These are phyloP conservation scores for Mucor circinelloides DNA, from an alignment of 371 early-diverging fungal species.

Conservation along the genomic window DNA sequence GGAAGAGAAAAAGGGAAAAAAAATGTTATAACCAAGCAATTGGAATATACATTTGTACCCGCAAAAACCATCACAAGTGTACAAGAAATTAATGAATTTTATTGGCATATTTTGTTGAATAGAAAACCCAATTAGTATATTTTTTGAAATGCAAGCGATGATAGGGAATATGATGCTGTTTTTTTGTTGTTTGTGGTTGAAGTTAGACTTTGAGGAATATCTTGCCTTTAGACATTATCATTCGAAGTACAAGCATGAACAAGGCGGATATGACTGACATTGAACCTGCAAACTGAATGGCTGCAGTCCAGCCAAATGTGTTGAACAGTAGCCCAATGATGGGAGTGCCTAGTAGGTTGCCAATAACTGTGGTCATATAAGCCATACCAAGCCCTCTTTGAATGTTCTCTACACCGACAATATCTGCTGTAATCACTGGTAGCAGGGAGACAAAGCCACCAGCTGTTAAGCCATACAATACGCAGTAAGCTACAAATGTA, in stretches of 20 bases:
- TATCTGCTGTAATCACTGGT: slow-evolving; percentile 52
- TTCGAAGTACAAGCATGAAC: slow-evolving; percentile 22
- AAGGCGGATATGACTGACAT: slow-evolving; percentile 34
- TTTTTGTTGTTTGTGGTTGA: neutral
- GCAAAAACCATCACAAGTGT: neutral
- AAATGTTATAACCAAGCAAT: neutral
- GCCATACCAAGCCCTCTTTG: slow-evolving; percentile 33
- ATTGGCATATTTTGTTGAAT: neutral
- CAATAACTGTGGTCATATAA: slow-evolving; percentile 46
- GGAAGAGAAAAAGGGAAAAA: slow-evolving; percentile 5
- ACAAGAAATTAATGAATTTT: neutral
- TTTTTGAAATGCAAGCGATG: neutral
- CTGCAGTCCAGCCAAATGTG: slow-evolving; percentile 45
- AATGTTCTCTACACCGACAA: slow-evolving; percentile 48
- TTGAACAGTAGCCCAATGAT: slow-evolving; percentile 47
- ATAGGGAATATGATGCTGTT: neutral
- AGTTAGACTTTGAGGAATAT: slow-evolving; percentile 18
- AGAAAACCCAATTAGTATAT: neutral
- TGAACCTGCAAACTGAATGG: slow-evolving; percentile 55
- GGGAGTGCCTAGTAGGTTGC: slow-evolving; percentile 51
- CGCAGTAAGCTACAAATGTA: slow-evolving; percentile 26
- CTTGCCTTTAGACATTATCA: slow-evolving; percentile 18
- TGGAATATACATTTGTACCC: neutral
- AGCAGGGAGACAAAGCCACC: slow-evolving; percentile 56
- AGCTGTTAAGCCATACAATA: slow-evolving; percentile 57